Evolutionary conservation across 768 basidiomycete genomes (phyloP).

Genomic region (Hygrophorus pudorinus): DNA sequence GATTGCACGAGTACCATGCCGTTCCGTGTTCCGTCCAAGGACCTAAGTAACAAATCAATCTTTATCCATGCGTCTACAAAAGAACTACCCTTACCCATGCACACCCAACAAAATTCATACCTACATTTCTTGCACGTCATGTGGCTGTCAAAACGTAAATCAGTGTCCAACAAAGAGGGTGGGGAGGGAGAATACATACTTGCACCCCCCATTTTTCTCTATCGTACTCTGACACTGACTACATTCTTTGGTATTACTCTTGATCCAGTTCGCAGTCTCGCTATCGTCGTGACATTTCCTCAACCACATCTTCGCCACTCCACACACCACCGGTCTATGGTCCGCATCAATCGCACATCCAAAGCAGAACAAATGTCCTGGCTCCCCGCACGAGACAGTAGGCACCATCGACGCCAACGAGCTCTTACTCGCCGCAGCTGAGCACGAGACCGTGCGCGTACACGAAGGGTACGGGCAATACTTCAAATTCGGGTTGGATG

Average conservation of each 20-base stretch:
- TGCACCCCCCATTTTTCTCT: conserved; percentile 99
- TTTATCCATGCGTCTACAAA: conserved; percentile 6
- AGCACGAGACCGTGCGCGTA: conserved; percentile 88
- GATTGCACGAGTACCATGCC: conserved; percentile 96
- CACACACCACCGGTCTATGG: conserved; percentile 88
- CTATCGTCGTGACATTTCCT: conserved; percentile 97
- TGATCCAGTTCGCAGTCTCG: conserved; percentile 99
- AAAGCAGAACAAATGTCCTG: conserved; percentile 83
- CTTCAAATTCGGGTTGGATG: conserved; percentile 70
- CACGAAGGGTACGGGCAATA: conserved; percentile 96
- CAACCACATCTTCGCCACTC: conserved; percentile 85
- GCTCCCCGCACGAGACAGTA: conserved; percentile 75
- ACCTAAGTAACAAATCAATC: conserved; percentile 36
- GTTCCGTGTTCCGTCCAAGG: conserved; percentile 98
- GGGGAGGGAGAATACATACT: conserved; percentile 69
- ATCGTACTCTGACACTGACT: conserved; percentile 94
- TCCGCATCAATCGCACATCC: conserved; percentile 84
- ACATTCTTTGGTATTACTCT: conserved; percentile 99
- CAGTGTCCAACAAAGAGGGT: neutral
- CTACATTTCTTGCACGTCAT: conserved; percentile 99
- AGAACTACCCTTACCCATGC: conserved; percentile 63
- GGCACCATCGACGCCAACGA: conserved; percentile 76
- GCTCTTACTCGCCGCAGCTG: conserved; percentile 64
- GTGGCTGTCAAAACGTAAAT: conserved; percentile 45
- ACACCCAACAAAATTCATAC: conserved; percentile 98